These are phyloP conservation scores for Scutellaria galericulata DNA, from an alignment of 257 asterid genomes.

Conservation along the genomic window DNA sequence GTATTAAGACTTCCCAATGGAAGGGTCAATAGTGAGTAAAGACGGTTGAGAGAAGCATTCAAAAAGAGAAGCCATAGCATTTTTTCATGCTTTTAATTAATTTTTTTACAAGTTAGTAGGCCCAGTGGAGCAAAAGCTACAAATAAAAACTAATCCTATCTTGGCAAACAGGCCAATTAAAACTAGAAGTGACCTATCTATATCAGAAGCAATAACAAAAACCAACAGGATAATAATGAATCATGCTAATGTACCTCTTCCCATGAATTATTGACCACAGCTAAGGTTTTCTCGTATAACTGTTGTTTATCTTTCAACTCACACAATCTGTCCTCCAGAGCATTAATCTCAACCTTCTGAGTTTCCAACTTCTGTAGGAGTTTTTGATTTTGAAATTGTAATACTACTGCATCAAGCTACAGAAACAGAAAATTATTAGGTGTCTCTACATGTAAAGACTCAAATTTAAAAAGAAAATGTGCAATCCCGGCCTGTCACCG, in stretches of 20 bases:
- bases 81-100: background rate
- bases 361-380: conserved; percentile 88
- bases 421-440: conserved; percentile 30
- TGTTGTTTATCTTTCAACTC: conserved; percentile 68
- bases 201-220: background rate
- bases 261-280: conserved; percentile 67
- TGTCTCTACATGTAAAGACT: conserved; percentile 15
- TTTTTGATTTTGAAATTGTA: conserved; percentile 92
- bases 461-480: conserved; percentile 26
- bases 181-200: conserved; percentile 7
- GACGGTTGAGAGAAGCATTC: conserved; percentile 11
- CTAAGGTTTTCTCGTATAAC: conserved; percentile 55
- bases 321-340: conserved; percentile 57
- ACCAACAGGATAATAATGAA: conserved; percentile 7
- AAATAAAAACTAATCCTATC: conserved; percentile 1
- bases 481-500: conserved; percentile 17
- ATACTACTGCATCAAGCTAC: conserved; percentile 90
- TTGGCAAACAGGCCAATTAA: conserved; percentile 2
- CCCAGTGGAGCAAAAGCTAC: conserved; percentile 1
- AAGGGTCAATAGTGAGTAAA: conserved; percentile 14
- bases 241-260: conserved; percentile 57
- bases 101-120: background rate
- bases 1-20: conserved; percentile 14
- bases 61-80: conserved; percentile 1
- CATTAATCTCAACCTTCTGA: conserved; percentile 75